These are phyloP conservation scores for Hypoxylon trugodes DNA, from an alignment of 495 filamentous ascomycete species.

Conservation along the genomic window DNA sequence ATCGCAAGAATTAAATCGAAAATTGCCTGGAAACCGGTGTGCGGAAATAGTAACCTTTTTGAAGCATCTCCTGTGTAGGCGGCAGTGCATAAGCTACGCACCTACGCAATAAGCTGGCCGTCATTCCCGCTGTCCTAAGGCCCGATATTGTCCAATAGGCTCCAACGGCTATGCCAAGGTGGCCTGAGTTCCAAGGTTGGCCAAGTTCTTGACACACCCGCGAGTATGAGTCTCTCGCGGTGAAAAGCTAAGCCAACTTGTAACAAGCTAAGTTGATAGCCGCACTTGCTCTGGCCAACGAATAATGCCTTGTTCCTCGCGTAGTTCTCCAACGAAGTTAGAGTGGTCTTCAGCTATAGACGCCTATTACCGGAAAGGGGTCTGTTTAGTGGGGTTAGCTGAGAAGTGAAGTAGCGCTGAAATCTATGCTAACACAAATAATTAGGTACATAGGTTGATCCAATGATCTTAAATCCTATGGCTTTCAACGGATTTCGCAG, in stretches of 20 bases:
- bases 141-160: slow-evolving; percentile 24
- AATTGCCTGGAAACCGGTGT: not conserved
- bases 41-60: slow-evolving; percentile 16
- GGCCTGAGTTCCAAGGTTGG: slow-evolving; percentile 1
- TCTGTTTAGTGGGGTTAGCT: not conserved
- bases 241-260: slow-evolving; percentile 11
- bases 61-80: slow-evolving; percentile 15
- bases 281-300: slow-evolving; percentile 3
- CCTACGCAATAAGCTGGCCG: slow-evolving; percentile 19
- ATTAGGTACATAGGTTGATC: not conserved
- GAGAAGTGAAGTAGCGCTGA: slow-evolving; percentile 5
- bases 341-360: not conserved
- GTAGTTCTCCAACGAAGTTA: slow-evolving; percentile 3
- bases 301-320: not conserved
- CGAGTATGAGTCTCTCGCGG: slow-evolving; percentile 8
- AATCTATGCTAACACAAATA: not conserved
- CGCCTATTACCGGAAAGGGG: not conserved
- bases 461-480: not conserved
- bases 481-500: slow-evolving; percentile 10
- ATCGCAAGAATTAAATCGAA: not conserved
- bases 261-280: slow-evolving; percentile 18
- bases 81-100: slow-evolving; percentile 17
- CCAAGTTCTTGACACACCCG: slow-evolving; percentile 9
- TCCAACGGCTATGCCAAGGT: slow-evolving; percentile 28
- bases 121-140: slow-evolving; percentile 16